phyloP scores from a whole-genome alignment of 2,329 filamentous ascomycete genomes.

The Achaetomium macrosporum region DNA sequence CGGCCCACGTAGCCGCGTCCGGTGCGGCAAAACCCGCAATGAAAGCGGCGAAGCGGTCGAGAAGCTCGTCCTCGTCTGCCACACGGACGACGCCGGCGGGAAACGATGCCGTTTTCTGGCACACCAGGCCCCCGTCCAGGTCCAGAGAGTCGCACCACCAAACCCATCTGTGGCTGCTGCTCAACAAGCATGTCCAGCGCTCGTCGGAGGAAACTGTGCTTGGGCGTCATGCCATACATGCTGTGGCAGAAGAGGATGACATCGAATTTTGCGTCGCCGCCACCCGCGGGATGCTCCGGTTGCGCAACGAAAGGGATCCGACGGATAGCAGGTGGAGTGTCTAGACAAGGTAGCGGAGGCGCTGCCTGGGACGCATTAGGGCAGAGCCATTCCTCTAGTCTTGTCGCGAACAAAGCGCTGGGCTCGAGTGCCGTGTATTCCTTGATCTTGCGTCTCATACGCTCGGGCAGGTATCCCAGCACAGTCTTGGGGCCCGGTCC shows the following conservation, averaged over 20 bases:
- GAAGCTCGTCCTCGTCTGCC: slow-evolving; percentile 36
- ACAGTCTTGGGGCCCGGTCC: slow-evolving; percentile 53
- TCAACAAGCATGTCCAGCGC: slow-evolving; percentile 44
- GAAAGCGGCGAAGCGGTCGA: slow-evolving; percentile 50
- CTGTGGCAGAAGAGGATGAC: slow-evolving; percentile 58
- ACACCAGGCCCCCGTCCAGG: slow-evolving; percentile 44
- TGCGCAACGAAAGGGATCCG: slow-evolving; percentile 33
- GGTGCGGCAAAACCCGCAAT: slow-evolving; percentile 41
- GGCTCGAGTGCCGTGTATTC: slow-evolving; percentile 52
- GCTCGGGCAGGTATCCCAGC: slow-evolving; percentile 42
- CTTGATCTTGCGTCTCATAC: slow-evolving; percentile 38
- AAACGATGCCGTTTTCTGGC: slow-evolving; percentile 41
- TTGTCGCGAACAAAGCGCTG: slow-evolving; percentile 39
- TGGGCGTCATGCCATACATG: slow-evolving; percentile 54
- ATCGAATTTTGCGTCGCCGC: slow-evolving; percentile 40
- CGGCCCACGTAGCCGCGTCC: slow-evolving; percentile 29
- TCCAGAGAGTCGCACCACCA: slow-evolving; percentile 47
- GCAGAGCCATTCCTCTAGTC: slow-evolving; percentile 39
- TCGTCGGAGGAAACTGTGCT: slow-evolving; percentile 39
- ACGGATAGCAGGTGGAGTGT: slow-evolving; percentile 32
- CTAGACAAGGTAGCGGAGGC: slow-evolving; percentile 37
- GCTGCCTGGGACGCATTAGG: slow-evolving; percentile 25
- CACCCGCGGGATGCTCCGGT: slow-evolving; percentile 19
- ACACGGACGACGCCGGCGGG: slow-evolving; percentile 41
- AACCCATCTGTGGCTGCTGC: slow-evolving; percentile 36